phyloP scores from a whole-genome alignment of 306 rosid species.

The Corylus americana region DNA sequence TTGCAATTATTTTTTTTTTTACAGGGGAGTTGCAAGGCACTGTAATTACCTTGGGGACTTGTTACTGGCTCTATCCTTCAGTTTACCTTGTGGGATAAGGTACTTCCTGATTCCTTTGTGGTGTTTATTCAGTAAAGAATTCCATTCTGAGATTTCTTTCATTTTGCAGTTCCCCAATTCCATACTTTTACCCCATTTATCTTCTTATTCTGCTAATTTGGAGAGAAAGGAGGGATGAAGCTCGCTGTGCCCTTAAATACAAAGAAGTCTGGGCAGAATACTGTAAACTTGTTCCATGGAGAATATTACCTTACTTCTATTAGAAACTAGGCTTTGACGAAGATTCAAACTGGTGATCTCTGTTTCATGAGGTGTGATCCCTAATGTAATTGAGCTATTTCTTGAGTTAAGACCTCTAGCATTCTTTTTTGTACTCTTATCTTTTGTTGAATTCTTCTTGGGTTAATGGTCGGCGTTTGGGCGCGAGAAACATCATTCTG shows the following conservation, averaged over 20 bases:
- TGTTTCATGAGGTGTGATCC: no score
- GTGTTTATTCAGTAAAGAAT: conserved; percentile 3
- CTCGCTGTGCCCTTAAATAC: conserved; percentile 89
- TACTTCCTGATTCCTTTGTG: conserved; percentile 28
- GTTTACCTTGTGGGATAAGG: conserved; percentile 98
- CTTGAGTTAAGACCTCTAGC: neutral
- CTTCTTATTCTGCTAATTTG: conserved; percentile 84
- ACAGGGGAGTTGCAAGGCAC: conserved; percentile 93
- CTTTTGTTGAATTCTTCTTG: neutral
- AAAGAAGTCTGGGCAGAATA: conserved; percentile 82
- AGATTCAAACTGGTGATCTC: no score
- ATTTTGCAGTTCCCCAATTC: conserved; percentile 82
- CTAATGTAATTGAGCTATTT: neutral
- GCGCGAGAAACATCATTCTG: no score
- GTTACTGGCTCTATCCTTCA: conserved; percentile 88
- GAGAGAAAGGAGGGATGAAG: conserved; percentile 96
- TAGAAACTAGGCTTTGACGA: conserved; percentile 18
- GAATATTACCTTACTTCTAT: conserved; percentile 78
- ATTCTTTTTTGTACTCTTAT: neutral
- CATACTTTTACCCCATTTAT: conserved; percentile 91
- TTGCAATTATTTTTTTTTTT: conserved; percentile 20
- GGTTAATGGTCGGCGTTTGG: neutral
- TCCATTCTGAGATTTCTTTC: conserved; percentile 12
- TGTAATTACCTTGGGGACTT: conserved; percentile 95
- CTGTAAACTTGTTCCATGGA: conserved; percentile 81